These are phyloP conservation scores for Globisporangium polare DNA, from an alignment of 352 stramenopile species.

Conservation along the genomic window DNA sequence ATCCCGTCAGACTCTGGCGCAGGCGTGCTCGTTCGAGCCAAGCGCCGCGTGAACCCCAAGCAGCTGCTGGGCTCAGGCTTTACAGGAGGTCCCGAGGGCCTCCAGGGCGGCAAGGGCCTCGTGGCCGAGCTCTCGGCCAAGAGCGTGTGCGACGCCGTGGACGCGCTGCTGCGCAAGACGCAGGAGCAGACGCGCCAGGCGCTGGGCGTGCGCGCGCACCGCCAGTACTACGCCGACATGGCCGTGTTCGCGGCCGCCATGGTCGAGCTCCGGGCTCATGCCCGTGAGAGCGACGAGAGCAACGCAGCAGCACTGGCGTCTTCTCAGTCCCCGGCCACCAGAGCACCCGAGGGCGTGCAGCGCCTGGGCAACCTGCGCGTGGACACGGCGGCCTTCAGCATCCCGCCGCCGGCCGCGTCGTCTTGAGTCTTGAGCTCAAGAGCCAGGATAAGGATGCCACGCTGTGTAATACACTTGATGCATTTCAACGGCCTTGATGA, in stretches of 20 bases:
- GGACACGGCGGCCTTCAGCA: slow-evolving; percentile 3
- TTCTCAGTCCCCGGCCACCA: not conserved
- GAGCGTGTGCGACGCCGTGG: slow-evolving; percentile 11
- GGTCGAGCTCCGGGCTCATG: slow-evolving; percentile 2
- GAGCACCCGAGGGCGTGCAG: slow-evolving; percentile 6
- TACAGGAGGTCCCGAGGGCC: not conserved
- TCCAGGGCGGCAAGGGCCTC: slow-evolving; percentile 10
- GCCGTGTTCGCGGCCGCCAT: slow-evolving; percentile 9
- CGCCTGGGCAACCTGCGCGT: slow-evolving; percentile 4
- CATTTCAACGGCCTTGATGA: too few relatives aligned
- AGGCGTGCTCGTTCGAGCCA: not conserved
- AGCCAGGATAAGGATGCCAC: too few relatives aligned
- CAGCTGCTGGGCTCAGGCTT: slow-evolving; percentile 30
- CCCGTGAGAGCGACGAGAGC: not conserved
- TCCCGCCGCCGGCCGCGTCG: not conserved
- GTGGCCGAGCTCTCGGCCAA: slow-evolving; percentile 6
- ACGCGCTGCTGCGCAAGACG: slow-evolving; percentile 4
- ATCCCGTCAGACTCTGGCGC: slow-evolving; percentile 10
- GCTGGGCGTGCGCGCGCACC: slow-evolving; percentile 1
- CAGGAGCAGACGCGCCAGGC: slow-evolving; percentile 14
- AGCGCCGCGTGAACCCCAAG: slow-evolving; percentile 12
- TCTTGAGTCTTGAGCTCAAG: not conserved
- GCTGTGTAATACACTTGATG: too few relatives aligned
- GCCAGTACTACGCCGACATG: slow-evolving; percentile 12
- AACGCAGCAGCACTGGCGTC: not conserved